phyloP scores from a whole-genome alignment of 192 early-diverging fungal species.

The Umbelopsis ramanniana region DNA sequence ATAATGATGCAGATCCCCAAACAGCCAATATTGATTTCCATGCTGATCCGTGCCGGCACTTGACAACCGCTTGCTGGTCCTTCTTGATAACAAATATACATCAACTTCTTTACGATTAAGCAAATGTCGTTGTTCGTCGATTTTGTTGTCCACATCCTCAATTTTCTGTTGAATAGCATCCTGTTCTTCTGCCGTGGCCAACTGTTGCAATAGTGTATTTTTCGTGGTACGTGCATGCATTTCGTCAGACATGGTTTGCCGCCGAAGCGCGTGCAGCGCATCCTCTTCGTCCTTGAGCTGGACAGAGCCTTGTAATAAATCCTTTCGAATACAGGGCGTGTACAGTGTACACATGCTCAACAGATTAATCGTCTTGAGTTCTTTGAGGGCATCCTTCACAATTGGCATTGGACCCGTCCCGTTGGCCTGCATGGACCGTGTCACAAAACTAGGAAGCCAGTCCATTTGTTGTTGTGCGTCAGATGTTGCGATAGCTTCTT shows the following conservation, averaged over 20 bases:
- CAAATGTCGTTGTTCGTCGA: neutral
- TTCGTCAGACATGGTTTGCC: constrained; percentile 6
- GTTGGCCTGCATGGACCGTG: constrained; percentile 17
- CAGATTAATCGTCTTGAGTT: neutral
- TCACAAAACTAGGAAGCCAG: constrained; percentile 21
- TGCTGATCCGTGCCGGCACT: constrained; percentile 1
- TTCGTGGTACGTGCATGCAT: constrained; percentile 23
- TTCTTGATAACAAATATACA: neutral
- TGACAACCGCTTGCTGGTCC: neutral
- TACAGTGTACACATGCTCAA: neutral
- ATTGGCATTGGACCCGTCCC: constrained; percentile 6
- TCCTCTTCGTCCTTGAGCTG: constrained; percentile 4
- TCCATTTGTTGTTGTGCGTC: constrained; percentile 2
- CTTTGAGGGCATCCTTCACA: neutral
- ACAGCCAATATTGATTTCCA: constrained; percentile 9
- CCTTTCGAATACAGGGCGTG: constrained; percentile 16
- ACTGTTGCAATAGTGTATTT: constrained; percentile 1
- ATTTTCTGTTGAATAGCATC: neutral
- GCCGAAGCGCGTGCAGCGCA: neutral
- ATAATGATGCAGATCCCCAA: neutral
- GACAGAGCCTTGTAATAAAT: neutral
- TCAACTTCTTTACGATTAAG: constrained; percentile 9
- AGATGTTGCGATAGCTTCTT: constrained; percentile 18
- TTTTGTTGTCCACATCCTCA: neutral
- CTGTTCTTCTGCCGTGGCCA: neutral